These are phyloP conservation scores for Annulohypoxylon bovei DNA, from an alignment of 495 filamentous ascomycete species.

Conservation along the genomic window DNA sequence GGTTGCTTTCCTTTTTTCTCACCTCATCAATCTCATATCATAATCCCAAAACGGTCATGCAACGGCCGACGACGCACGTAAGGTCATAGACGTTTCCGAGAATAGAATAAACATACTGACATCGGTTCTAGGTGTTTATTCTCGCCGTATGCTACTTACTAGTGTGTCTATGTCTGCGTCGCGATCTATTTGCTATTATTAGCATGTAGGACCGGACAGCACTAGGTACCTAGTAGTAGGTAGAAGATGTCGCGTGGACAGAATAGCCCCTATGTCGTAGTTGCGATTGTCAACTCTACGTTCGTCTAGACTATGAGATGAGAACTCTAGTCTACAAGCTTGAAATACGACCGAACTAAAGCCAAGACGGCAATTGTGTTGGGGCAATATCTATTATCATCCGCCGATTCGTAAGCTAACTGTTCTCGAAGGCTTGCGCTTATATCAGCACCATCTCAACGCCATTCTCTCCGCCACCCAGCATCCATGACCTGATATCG, in stretches of 20 bases:
- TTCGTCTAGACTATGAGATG: slow-evolving; percentile 4
- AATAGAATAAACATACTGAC: slow-evolving; percentile 28
- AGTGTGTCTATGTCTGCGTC: not conserved
- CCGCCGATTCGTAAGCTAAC: slow-evolving; percentile 9
- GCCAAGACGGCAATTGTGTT: slow-evolving; percentile 10
- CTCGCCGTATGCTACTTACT: not conserved
- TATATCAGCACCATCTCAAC: slow-evolving; percentile 6
- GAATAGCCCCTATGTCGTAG: not conserved
- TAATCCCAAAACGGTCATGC: slow-evolving; percentile 29
- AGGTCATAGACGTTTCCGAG: slow-evolving; percentile 24
- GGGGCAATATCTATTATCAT: not conserved
- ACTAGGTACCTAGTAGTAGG: too few relatives aligned
- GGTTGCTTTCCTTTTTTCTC: not conserved
- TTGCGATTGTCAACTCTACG: not conserved
- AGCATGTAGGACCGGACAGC: not conserved
- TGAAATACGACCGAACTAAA: not conserved
- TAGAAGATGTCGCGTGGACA: not conserved
- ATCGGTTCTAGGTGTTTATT: not conserved
- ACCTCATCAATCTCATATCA: slow-evolving; percentile 10
- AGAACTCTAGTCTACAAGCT: not conserved
- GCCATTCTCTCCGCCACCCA: not conserved
- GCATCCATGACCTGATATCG: not conserved
- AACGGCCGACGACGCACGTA: slow-evolving; percentile 26
- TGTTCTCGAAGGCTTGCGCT: slow-evolving; percentile 8
- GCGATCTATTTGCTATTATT: slow-evolving; percentile 15